Base-by-base conservation (phyloP, 2,329 filamentous ascomycete species). In the Talaromyces marneffei region DNA sequence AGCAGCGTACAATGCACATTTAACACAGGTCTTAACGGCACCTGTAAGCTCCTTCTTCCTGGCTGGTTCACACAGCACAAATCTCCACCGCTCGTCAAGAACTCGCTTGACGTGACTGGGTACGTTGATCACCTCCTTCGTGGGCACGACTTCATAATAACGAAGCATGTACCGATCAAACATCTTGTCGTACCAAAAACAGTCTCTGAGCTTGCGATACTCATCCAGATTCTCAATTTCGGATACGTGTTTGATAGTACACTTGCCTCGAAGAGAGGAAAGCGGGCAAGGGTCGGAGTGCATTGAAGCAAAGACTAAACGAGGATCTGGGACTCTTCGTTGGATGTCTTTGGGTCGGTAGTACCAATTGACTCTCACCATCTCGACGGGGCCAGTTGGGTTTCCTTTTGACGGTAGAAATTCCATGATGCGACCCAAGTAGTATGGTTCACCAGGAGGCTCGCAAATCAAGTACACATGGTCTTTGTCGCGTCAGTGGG, bases 101-200 rank as follows among this genome's bases (percentile, higher is more conserved):
- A 96, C 92, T 76, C 91, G 95, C 77, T 97, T 97, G 71, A 99
- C 93, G 72, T 89, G 91, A 67, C 89, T 88, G 4, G 94, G 94
- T 53, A 99, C 94, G 72, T 99, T 99, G 79, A 97, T 93, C 70
- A 99, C 94, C 70, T 90, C 87, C 63, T 84, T 85, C 14, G 92
- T 96, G 1, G 94, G 93, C 64, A 99, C 93, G 59, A 97, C 90
- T 70, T 99, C 94, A 82, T 97, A 97, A 76, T 93, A 92, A 65
- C 96, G 92, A 73, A 96, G 92, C 66, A 99, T 97, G 78, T 97
- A 99, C 62, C 94, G 90, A 78, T 99, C 94, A 75, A 96, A 97
- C 69, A 97, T 85, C 73, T 97, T 96, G 71, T 96, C 93, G 74
- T 91, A 99, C 90, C 92, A 99, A 75, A 99, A 99, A 67, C 84